Percentiles rank a stretch among this genome's conserved stretches.
Evolutionary conservation across 768 basidiomycete species (phyloP).

Genomic region (Mycena kentingensis): DNA sequence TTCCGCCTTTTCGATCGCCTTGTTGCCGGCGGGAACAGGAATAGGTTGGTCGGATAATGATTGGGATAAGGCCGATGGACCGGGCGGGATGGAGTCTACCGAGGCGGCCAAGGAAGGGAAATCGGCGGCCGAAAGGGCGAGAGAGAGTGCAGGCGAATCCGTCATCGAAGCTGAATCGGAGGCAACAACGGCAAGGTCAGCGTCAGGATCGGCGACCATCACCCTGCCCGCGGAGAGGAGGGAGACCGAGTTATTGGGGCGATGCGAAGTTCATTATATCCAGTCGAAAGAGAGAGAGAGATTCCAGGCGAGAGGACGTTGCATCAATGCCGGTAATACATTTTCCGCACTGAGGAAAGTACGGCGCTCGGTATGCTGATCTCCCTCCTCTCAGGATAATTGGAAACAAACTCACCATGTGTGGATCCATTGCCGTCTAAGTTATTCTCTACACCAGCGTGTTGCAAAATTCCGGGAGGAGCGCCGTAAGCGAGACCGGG

Average conservation of each 20-base stretch:
- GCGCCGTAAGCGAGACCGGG: conserved; percentile 58
- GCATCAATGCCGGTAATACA: conserved; percentile 70
- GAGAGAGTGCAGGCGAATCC: conserved; percentile 52
- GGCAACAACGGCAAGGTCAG: conserved; percentile 43
- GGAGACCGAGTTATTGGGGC: conserved; percentile 39
- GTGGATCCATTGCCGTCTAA: conserved; percentile 41
- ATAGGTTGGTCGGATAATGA: conserved; percentile 34
- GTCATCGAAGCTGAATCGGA: conserved; percentile 42
- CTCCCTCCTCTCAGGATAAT: conserved; percentile 73
- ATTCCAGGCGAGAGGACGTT: conserved; percentile 41
- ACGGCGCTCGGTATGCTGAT: conserved; percentile 87
- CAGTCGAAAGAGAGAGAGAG: conserved; percentile 39
- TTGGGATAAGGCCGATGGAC: conserved; percentile 29
- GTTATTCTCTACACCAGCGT: conserved; percentile 23
- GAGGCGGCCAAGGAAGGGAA: conserved; percentile 67
- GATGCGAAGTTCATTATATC: conserved; percentile 36
- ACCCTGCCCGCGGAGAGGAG: conserved; percentile 48
- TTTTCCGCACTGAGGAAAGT: conserved; percentile 87
- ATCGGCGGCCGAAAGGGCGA: conserved; percentile 66
- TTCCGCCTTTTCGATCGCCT: conserved; percentile 57
- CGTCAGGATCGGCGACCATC: conserved; percentile 53
- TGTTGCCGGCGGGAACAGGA: conserved; percentile 32
- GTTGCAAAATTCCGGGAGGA: conserved; percentile 35
- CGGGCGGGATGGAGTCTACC: conserved; percentile 34
- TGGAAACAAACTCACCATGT: conserved; percentile 68